Percentiles rank a stretch among this genome's conserved stretches.
phyloP scores from a whole-genome alignment of 2,329 filamentous ascomycete genomes.

The Mycosphaerelloides madeirae region DNA sequence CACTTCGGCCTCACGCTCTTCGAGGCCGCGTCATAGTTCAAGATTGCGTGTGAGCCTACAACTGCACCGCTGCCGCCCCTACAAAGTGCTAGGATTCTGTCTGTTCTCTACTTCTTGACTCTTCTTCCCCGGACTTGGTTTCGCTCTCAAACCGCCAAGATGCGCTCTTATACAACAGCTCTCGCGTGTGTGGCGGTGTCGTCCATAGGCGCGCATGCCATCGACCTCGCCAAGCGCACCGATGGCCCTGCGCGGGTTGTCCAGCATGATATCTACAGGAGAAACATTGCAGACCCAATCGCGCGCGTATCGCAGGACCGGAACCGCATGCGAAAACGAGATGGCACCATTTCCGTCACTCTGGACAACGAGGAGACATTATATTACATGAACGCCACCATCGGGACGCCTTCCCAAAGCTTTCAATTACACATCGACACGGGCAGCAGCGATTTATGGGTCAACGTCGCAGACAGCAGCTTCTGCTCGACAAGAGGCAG shows the following conservation, averaged over 20 bases:
- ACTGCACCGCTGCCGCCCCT: no score
- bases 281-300: constrained; percentile 44
- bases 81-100: background rate
- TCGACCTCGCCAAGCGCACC: constrained; percentile 26
- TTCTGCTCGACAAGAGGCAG: constrained; percentile 47
- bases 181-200: constrained; percentile 19
- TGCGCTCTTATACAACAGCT: constrained; percentile 8
- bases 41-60: constrained; percentile 6
- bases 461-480: constrained; percentile 59
- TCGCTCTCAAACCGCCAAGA: no score
- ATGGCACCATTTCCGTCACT: constrained; percentile 39
- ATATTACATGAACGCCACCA: constrained; percentile 54
- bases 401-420: constrained; percentile 55
- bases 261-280: constrained; percentile 48
- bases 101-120: background rate
- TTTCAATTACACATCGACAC: constrained; percentile 58
- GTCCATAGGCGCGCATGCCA: constrained; percentile 25
- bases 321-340: constrained; percentile 40
- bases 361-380: constrained; percentile 57
- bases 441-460: constrained; percentile 60
- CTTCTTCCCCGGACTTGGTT: no score
- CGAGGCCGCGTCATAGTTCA: constrained; percentile 7
- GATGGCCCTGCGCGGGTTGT: constrained; percentile 43
- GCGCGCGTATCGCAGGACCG: constrained; percentile 39
- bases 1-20: constrained; percentile 1